phyloP scores from a whole-genome alignment of 2,329 filamentous ascomycete species.

The Alternaria triticimaculans region DNA sequence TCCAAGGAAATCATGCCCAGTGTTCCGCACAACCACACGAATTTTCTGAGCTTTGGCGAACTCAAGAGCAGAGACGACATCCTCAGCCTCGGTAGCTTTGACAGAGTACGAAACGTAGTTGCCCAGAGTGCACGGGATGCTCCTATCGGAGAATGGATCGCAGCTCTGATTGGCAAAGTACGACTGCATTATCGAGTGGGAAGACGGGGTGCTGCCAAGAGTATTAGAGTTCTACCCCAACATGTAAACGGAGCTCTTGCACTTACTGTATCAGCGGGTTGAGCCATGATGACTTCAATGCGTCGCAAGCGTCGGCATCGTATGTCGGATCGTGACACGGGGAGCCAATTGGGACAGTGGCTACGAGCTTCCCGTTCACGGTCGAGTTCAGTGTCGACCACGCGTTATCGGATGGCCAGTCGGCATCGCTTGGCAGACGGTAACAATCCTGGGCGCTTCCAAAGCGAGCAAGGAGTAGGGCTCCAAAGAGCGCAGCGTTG shows the following conservation, averaged over 20 bases:
- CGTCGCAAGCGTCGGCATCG: slow-evolving; percentile 21
- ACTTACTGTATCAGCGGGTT: slow-evolving; percentile 26
- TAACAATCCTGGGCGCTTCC: slow-evolving; percentile 6
- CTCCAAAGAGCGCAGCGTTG: slow-evolving; percentile 1
- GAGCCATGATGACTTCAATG: slow-evolving; percentile 22
- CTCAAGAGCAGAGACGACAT: slow-evolving; percentile 19
- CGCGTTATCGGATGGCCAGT: slow-evolving; percentile 42
- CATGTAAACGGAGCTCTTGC: slow-evolving; percentile 3
- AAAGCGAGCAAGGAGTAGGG: slow-evolving; percentile 3
- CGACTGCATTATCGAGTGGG: slow-evolving; percentile 16
- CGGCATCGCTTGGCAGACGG: slow-evolving; percentile 41
- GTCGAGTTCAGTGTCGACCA: slow-evolving; percentile 49
- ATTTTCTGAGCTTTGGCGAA: slow-evolving; percentile 36
- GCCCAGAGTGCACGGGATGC: slow-evolving; percentile 23
- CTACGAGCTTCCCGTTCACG: slow-evolving; percentile 47
- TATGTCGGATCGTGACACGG: slow-evolving; percentile 44
- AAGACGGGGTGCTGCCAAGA: slow-evolving; percentile 8
- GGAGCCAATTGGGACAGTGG: slow-evolving; percentile 49
- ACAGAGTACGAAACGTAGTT: slow-evolving; percentile 44
- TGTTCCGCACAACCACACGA: slow-evolving; percentile 30
- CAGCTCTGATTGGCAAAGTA: slow-evolving; percentile 23
- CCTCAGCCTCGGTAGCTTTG: slow-evolving; percentile 24
- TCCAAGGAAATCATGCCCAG: slow-evolving; percentile 37
- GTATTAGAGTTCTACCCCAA: slow-evolving; percentile 3
- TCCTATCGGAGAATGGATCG: slow-evolving; percentile 16